Evolutionary conservation across 257 asterid genomes (phyloP).

Genomic region (Rehmannia glutinosa): DNA sequence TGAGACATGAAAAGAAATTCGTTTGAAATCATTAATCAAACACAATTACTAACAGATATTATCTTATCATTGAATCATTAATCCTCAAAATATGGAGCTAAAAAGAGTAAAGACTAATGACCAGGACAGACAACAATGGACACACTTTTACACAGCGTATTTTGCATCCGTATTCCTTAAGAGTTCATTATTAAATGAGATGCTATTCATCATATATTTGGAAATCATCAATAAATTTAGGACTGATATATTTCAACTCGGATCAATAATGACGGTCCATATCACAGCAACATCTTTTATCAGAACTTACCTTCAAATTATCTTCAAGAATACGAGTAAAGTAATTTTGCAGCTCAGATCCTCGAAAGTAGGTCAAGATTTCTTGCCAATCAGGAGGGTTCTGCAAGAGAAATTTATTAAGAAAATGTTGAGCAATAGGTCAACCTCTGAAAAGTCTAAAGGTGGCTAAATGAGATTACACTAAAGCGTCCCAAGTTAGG

Average conservation of each 20-base stretch:
- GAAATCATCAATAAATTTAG: not conserved
- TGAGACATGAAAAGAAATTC: not conserved
- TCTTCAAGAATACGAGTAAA: constrained; percentile 98
- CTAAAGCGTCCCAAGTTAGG: constrained; percentile 95
- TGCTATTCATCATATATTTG: not conserved
- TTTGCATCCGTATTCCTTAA: not conserved
- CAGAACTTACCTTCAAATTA: constrained; percentile 68
- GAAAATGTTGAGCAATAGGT: constrained; percentile 21
- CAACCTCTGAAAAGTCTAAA: not conserved
- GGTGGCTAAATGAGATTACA: constrained; percentile 28
- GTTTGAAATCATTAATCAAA: not conserved
- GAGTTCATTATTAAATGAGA: not conserved
- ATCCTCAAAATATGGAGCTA: not conserved
- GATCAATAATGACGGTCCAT: not conserved
- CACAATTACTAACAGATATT: not conserved
- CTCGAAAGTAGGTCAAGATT: constrained; percentile 93
- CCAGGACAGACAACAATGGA: not conserved
- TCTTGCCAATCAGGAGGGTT: constrained; percentile 99
- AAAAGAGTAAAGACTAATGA: not conserved
- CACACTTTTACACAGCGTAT: not conserved
- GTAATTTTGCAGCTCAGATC: constrained; percentile 96
- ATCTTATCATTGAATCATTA: not conserved
- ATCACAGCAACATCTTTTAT: not conserved
- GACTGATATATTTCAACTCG: not conserved
- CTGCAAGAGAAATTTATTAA: constrained; percentile 39